These are phyloP conservation scores for Cydonia oblonga DNA, from an alignment of 331 rosid species.

Conservation along the genomic window DNA sequence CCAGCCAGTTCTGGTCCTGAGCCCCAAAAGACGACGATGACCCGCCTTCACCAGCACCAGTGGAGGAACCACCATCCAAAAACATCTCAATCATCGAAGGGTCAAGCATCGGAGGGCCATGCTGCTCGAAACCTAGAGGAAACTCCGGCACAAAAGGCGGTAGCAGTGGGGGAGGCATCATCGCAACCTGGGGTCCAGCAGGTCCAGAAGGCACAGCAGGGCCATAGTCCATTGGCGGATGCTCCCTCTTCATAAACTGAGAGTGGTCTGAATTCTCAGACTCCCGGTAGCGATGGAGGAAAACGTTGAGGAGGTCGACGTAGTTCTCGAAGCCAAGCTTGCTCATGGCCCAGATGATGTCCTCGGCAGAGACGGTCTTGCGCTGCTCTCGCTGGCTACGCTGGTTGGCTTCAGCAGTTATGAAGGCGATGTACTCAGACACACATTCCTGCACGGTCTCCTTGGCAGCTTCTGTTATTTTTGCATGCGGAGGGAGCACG, in stretches of 20 bases:
- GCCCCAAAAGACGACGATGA: neutral
- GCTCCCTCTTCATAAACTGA: neutral
- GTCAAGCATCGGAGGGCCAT: neutral
- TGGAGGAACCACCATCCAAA: conserved; percentile 8
- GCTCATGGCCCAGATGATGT: conserved; percentile 31
- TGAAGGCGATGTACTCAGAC: conserved; percentile 42
- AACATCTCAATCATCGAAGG: neutral
- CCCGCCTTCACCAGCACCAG: neutral
- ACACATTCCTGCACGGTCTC: conserved; percentile 32
- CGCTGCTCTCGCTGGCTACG: conserved; percentile 31
- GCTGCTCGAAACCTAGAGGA: neutral
- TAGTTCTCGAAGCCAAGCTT: conserved; percentile 40
- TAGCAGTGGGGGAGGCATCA: neutral
- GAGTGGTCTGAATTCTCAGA: conserved; percentile 1
- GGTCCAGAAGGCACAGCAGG: neutral
- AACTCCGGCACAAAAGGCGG: conserved; percentile 2
- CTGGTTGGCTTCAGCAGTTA: conserved; percentile 40
- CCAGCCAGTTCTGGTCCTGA: neutral
- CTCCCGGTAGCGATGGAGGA: conserved; percentile 25
- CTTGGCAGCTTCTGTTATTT: conserved; percentile 40
- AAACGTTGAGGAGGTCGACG: conserved; percentile 12
- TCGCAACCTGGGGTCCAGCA: neutral
- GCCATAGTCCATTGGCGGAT: neutral
- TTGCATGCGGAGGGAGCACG: conserved; percentile 27
- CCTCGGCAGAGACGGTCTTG: conserved; percentile 38